Evolutionary conservation across 192 early-diverging fungal genomes (phyloP), one percentile per base, ranked within the genome.

Genomic region (Piromyces finnis): DNA sequence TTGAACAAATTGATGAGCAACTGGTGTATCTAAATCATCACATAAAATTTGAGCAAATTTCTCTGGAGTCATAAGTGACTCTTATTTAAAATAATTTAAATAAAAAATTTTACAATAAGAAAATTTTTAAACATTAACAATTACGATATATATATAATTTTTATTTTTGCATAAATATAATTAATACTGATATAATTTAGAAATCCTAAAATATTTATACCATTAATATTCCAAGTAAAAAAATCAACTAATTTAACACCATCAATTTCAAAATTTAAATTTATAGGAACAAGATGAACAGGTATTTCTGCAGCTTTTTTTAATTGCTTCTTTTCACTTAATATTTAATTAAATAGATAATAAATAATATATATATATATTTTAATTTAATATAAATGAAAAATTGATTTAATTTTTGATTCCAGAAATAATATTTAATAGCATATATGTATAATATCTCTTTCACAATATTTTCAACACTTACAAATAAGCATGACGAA

Each of bases 41-140:
- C 93, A 94, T 77, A 94, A 86, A 77, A 94, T 91, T 79, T 93
- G 91, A 0, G 92, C 94, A 90, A 95, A 95, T 77, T 92, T 89
- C 80, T 95, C 93, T 12, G 94, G 94, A 16, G 94, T 94, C 78
- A 94, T 85, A 5, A 89, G 82, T 82, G 89, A 89, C 82, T 94
- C 94, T 91, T 27, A 13, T 32, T 32, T 32, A 32, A 32, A 32
- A 32, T 32, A 32, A 6, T 32, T 32, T 32, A 14, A 35, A 35
- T 14, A 14, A 37, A 37, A 14, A 14, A 14, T 12, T 14, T 37
- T 37, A 37, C 1, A 37, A 37, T 14, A 37, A 14, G 13, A 37
- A 37, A 37, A 37, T 37, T 37, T 14, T 12, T 12, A 14, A 37
- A 37, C 1, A 35, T 7, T 7, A 35, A 35, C 3, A 35, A 35